Conservation (phyloP, 208 protist species). For the Crithidia mellificae region DNA sequence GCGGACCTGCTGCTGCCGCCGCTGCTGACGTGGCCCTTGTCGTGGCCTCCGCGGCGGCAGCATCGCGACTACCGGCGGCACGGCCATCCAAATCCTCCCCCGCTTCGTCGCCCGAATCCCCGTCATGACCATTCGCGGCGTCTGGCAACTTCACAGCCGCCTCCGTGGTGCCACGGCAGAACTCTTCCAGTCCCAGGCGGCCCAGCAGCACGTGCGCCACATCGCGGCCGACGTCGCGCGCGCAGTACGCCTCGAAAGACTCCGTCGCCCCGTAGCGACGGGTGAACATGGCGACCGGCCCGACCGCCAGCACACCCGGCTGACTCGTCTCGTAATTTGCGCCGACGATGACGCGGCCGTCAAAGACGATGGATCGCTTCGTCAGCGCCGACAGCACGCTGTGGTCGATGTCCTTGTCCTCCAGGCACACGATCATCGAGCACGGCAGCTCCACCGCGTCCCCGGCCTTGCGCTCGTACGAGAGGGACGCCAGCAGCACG, state of each 20-base stretch:
- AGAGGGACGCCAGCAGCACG: slow-evolving; percentile 67
- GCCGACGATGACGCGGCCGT: slow-evolving; percentile 92
- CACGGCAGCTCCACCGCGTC: slow-evolving; percentile 83
- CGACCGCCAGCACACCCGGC: slow-evolving; percentile 77
- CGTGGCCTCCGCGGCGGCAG: slow-evolving; percentile 26
- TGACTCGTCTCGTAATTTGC: slow-evolving; percentile 89
- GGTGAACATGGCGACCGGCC: slow-evolving; percentile 93
- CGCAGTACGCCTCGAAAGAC: slow-evolving; percentile 85
- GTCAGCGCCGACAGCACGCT: slow-evolving; percentile 87
- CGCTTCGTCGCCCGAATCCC: neutral
- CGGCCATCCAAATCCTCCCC: neutral
- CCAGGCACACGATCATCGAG: slow-evolving; percentile 80
- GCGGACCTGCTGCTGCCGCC: slow-evolving; percentile 9
- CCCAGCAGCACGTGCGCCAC: slow-evolving; percentile 77
- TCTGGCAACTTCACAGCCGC: neutral
- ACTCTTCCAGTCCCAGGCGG: slow-evolving; percentile 83
- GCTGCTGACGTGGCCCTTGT: slow-evolving; percentile 28
- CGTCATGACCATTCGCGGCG: no score
- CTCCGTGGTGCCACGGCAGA: slow-evolving; percentile 18
- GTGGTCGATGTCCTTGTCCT: slow-evolving; percentile 91
- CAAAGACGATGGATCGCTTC: slow-evolving; percentile 92
- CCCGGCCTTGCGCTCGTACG: slow-evolving; percentile 43
- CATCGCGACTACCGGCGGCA: slow-evolving; percentile 1
- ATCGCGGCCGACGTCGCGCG: slow-evolving; percentile 79
- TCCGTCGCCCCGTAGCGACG: slow-evolving; percentile 86